Base-by-base conservation (phyloP, 345 rosid species). In the Lepidium didymum region DNA sequence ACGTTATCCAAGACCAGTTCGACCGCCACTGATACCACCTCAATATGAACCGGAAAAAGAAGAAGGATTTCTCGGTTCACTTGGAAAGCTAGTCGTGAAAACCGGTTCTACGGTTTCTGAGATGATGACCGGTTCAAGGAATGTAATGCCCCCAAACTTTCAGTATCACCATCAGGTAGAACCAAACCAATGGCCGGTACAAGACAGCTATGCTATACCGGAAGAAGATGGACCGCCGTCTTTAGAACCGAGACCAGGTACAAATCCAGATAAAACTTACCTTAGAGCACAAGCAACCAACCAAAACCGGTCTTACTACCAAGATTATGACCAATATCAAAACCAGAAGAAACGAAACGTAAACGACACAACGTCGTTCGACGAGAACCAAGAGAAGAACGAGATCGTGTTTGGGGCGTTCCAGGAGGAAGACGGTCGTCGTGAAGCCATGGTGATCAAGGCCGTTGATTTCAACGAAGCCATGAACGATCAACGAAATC, bases 391-490 rank as follows among this genome's bases (percentile, higher is more conserved):
- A 41, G 90, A 94, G 80, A 84, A 88, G 21, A 91, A 83, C 9
- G 96, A 94, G 85, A 83, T 94, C 2, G 96, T 94, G 36, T 94
- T 91, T 15, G 93, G 99, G 27, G 93, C 96, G 23, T 93, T 91
- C 61, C 97, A 94, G 69, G 96, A 86, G 73, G 91, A 88, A 31
- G 96, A 84, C 61, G 96, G 96, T 15, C 82, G 86, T 29, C 81
- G 89, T 2, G 97, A 94, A 75, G 93, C 95, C 8, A 85, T 89
- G 84, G 93, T 91, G 81, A 86, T 91, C 65, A 94, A 91, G 75
- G 87, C 96, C 8, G 90, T 94, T 15, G 99, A 94, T 78, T 94
- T 87, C 37, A 85, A 76, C 8, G 93, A 89, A 81, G 37, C 56
- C 14, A 68, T 80, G 40, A 81, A 75, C 62, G 86, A 81, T 75